Evolutionary conservation across 2,329 filamentous ascomycete genomes (phyloP).

Genomic region (Pseudogymnoascus sp.): DNA sequence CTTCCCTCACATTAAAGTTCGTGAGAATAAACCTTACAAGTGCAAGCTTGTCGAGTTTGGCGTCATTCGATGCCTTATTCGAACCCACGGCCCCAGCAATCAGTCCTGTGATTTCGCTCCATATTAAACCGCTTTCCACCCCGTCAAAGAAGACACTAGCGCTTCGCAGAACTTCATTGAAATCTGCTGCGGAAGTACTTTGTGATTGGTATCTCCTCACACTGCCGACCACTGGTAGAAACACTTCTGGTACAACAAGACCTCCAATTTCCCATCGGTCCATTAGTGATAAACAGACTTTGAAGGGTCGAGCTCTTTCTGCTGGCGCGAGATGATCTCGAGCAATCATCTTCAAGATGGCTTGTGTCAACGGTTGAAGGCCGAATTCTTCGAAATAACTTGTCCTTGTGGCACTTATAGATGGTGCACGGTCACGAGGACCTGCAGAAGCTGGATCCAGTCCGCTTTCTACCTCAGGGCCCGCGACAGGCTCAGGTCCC

Average conservation of each 20-base stretch:
- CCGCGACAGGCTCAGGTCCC: slow-evolving; percentile 58
- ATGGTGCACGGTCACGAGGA: slow-evolving; percentile 21
- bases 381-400: slow-evolving; percentile 81
- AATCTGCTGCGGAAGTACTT: slow-evolving; percentile 60
- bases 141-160: slow-evolving; percentile 96
- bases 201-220: slow-evolving; percentile 65
- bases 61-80: slow-evolving; percentile 32
- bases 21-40: slow-evolving; percentile 74
- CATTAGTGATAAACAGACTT: slow-evolving; percentile 92
- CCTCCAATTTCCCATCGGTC: slow-evolving; percentile 97
- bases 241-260: slow-evolving; percentile 78
- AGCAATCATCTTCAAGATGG: slow-evolving; percentile 70
- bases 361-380: slow-evolving; percentile 63
- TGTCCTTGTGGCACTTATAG: slow-evolving; percentile 47
- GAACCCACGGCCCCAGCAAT: slow-evolving; percentile 53
- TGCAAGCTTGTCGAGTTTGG: slow-evolving; percentile 55
- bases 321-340: slow-evolving; percentile 43
- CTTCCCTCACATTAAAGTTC: slow-evolving; percentile 89
- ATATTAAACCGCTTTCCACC: slow-evolving; percentile 89
- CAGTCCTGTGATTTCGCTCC: slow-evolving; percentile 69
- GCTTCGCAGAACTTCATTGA: slow-evolving; percentile 81
- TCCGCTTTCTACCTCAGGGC: slow-evolving; percentile 40
- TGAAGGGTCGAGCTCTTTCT: slow-evolving; percentile 76
- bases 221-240: slow-evolving; percentile 76
- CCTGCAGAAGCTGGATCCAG: slow-evolving; percentile 37